A percentile compares a stretch with the other conserved stretches of the same genome.
Conservation (phyloP, 345 rosid species). For the Euphorbia peplus region DNA sequence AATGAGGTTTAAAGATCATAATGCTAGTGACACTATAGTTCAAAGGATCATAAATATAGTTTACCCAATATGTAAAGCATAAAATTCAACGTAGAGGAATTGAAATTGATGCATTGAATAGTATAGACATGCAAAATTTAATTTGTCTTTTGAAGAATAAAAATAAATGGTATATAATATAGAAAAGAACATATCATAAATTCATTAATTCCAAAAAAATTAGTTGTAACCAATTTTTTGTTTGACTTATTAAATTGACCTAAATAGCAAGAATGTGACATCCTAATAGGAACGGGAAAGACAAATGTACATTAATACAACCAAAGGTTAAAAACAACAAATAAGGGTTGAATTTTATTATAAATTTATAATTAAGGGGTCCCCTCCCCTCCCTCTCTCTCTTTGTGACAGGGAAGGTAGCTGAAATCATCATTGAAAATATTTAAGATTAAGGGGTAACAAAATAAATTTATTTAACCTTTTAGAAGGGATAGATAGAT, state of each 20-base stretch:
- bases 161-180: too few relatives aligned
- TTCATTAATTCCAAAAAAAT: background rate
- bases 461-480: too few relatives aligned
- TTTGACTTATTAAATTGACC: too few relatives aligned
- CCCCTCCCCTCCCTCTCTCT: background rate
- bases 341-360: background rate
- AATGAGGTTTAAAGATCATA: too few relatives aligned
- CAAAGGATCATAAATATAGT: too few relatives aligned
- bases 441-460: constrained; percentile 2
- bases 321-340: background rate
- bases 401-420: background rate
- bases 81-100: too few relatives aligned
- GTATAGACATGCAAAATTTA: background rate
- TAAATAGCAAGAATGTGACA: background rate
- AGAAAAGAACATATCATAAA: too few relatives aligned
- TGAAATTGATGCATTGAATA: too few relatives aligned
- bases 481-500: background rate
- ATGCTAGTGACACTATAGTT: too few relatives aligned
- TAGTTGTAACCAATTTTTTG: too few relatives aligned
- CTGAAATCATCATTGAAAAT: background rate
- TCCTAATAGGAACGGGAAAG: background rate
- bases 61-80: too few relatives aligned
- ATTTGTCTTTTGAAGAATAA: background rate
- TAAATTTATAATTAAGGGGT: background rate
- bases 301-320: background rate